Evolutionary conservation across 176 grass and related monocot species (phyloP).

Genomic region (Leersia perrieri): DNA sequence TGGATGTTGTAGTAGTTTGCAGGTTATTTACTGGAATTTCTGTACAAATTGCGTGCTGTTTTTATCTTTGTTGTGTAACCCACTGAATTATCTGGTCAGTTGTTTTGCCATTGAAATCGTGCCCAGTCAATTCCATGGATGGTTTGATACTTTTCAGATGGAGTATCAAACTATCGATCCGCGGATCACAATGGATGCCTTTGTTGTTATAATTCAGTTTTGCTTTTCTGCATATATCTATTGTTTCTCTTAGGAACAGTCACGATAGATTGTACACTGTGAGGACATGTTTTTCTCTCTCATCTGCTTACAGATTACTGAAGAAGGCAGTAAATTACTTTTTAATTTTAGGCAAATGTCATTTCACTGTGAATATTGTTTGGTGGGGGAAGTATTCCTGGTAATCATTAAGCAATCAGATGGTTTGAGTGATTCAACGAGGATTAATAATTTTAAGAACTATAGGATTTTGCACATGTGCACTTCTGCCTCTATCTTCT

Average conservation of each 20-base stretch:
- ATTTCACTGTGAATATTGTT: neutral
- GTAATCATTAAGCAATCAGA: neutral
- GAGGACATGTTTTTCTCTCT: neutral
- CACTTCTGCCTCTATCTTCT: neutral
- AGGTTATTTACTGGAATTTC: neutral
- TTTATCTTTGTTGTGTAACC: neutral
- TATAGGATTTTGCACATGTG: neutral
- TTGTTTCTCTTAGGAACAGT: neutral
- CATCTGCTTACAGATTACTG: neutral
- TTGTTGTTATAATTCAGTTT: neutral
- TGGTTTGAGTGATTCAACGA: neutral
- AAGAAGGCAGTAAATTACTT: neutral
- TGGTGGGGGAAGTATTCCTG: neutral
- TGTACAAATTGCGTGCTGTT: neutral
- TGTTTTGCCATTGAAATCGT: neutral
- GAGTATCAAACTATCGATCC: neutral
- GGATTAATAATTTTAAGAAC: neutral
- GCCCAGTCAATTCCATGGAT: neutral
- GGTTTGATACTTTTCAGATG: neutral
- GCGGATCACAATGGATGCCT: neutral
- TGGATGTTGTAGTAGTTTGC: too few relatives aligned
- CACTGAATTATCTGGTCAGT: neutral
- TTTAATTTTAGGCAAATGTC: neutral
- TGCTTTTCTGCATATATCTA: conserved; percentile 12
- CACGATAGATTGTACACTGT: neutral